Conservation (phyloP, 106 monocot species). For the Apostasia ramifera region DNA sequence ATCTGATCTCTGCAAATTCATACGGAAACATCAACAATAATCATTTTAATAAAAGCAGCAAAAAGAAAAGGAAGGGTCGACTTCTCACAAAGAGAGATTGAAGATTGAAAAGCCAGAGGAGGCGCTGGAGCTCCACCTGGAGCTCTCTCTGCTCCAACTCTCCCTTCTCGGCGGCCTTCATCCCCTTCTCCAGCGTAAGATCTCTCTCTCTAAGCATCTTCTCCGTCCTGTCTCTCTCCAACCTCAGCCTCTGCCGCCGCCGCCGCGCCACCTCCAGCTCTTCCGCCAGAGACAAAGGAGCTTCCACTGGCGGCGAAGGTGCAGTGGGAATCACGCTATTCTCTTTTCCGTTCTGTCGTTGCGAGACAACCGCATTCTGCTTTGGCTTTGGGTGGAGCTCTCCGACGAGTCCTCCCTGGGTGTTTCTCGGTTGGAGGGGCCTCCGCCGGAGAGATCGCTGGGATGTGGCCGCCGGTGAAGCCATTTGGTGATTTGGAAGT, state of each 20-base stretch:
- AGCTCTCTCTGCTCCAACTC: conserved; percentile 21
- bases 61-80: background rate
- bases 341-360: conserved; percentile 14
- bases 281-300: conserved; percentile 28
- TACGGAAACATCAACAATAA: background rate
- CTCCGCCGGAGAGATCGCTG: background rate
- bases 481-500: background rate
- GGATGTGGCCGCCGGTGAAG: background rate
- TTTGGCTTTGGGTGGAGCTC: conserved; percentile 4
- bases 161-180: conserved; percentile 27
- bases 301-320: background rate
- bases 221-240: conserved; percentile 30
- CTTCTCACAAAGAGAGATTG: conserved; percentile 22
- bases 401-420: background rate
- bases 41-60: background rate
- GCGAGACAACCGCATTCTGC: background rate
- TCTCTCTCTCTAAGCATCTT: conserved; percentile 15
- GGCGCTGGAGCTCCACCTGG: conserved; percentile 20
- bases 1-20: conserved; percentile 6
- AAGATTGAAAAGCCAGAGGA: conserved; percentile 16
- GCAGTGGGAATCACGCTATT: conserved; percentile 1
- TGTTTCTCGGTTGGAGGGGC: conserved; percentile 2
- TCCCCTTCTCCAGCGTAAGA: conserved; percentile 11
- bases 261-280: conserved; percentile 28
- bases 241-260: conserved; percentile 22